Conservation (phyloP, 1,139 yeast genomes). For the Candida gigantensis region DNA sequence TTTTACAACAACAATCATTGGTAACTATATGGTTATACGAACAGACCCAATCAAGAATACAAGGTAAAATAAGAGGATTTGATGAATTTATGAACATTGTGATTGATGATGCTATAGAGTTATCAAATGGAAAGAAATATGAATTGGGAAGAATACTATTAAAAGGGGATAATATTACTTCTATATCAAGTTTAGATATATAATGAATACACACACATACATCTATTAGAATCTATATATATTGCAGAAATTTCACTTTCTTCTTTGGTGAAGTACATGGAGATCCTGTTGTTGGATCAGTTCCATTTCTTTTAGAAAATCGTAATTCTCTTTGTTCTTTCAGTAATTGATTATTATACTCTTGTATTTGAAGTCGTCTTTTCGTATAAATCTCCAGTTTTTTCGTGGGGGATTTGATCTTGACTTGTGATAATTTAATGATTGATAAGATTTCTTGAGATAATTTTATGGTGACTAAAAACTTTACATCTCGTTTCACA, state of each 20-base stretch:
- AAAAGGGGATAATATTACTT: conserved; percentile 92
- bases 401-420: conserved; percentile 17
- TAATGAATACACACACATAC: conserved; percentile 16
- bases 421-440: conserved; percentile 11
- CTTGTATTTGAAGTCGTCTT: conserved; percentile 30
- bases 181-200: conserved; percentile 61
- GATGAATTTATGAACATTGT: conserved; percentile 98
- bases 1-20: conserved; percentile 74
- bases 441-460: conserved; percentile 11
- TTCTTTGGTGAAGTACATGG: conserved; percentile 5
- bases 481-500: not conserved
- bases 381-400: conserved; percentile 22
- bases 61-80: conserved; percentile 86
- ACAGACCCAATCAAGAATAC: conserved; percentile 74
- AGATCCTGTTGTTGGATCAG: not conserved
- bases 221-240: not conserved
- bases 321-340: conserved; percentile 29
- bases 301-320: conserved; percentile 20
- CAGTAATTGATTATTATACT: conserved; percentile 24
- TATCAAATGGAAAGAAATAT: conserved; percentile 45
- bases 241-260: conserved; percentile 12
- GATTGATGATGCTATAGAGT: conserved; percentile 84
- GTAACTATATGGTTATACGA: conserved; percentile 90
- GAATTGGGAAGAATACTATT: conserved; percentile 61
- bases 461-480: conserved; percentile 6